Evolutionary conservation across 1,284 basidiomycete genomes (phyloP), one percentile per base, ranked within the genome.

Genomic region (Phaffia rhodozyma): DNA sequence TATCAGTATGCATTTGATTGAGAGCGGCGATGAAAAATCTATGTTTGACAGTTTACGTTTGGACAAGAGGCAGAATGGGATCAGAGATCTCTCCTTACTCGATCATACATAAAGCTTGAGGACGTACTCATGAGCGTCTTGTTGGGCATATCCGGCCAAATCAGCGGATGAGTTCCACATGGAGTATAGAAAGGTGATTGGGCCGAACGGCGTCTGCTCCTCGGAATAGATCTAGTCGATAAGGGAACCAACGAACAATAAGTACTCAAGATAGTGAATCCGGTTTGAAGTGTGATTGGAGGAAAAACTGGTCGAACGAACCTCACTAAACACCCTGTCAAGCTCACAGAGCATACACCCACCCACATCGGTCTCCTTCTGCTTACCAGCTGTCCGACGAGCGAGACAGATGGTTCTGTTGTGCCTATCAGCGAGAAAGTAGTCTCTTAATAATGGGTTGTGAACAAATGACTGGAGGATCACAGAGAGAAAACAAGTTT

Each of bases 401-500:
- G 61, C 75, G 72, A 83, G 85, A 75, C 88, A 90, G 66, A 84
- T 73, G 69, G 78, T 78, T 70, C 77, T 75, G 72, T 87, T 86
- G 72, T 94, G 91, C 71, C 84, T 86, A 74, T 97, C 93, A 58
- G 86, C 83, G 21, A 97, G 82, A 71, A 93, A 97, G 74, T 88
- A 91, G 70, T 90, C 89, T 53, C 91, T 83, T 11, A 97, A 79
- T 5, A 97, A 79, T 0, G 93, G 93, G 70, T 97, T 98, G 75
- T 92, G 89, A 18, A 91, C 78, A 71, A 98, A 86, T n/a, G 84
- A 84, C 75, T 98, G 94, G 6, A 98, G 81, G 55, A 97, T 84
- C 59, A 89, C 90, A 67, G 91, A 94, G 72, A 98, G 80, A 77
- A 92, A 97, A 72, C 93, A 98, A 0, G 93, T 97, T 70, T 94